Evolutionary conservation across 1,284 basidiomycete genomes (phyloP), one percentile per base, ranked within the genome.

Genomic region (Sporisorium iseilematis-ciliati): DNA sequence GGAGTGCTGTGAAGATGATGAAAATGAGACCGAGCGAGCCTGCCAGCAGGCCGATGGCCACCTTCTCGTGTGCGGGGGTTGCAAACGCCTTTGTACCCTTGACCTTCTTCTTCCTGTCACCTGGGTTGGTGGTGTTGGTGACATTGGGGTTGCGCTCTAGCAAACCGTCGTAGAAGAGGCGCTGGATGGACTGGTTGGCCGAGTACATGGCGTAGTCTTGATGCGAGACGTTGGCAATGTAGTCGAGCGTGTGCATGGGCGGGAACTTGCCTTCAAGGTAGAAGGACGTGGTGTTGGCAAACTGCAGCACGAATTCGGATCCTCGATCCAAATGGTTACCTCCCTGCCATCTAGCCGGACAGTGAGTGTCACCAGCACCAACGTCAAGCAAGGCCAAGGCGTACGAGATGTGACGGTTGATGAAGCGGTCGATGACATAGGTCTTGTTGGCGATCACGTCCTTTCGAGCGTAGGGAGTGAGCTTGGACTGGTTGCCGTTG

Each of bases 51-150:
- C 71, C 68, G 57, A 78, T 79, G 42, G 77, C 77, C 33, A 81
- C 61, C 54, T 77, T 80, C 33, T 78, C 78, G 65, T 82, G 78
- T 10, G 66, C 63, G 16, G 79, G 80, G 1, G 80, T 82, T n/a
- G 80, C 81, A n/a, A 82, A 82, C 2, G 78, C 74, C 57, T 74
- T 75, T 16, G 26, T 31, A 33, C 74, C 74, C 42, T 71, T 71
- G 31, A 21, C 54, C 48, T 35, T 54, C 35, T 76, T 76, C 29
- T 57, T 56, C 31, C 43, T 60, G 53, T 81, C 78, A n/a, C 72
- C 73, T 4, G 78, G 77, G 40, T 81, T 81, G 57, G 63, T 59
- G 21, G 62, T 57, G 43, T 75, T 69, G 25, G 61, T 67, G 35
- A 82, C 31, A 31, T 77, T 66, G 2, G 76, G 70, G 51, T 75